These are phyloP conservation scores for Selenicereus undatus DNA, from an alignment of 148 eudicot species.

Conservation along the genomic window DNA sequence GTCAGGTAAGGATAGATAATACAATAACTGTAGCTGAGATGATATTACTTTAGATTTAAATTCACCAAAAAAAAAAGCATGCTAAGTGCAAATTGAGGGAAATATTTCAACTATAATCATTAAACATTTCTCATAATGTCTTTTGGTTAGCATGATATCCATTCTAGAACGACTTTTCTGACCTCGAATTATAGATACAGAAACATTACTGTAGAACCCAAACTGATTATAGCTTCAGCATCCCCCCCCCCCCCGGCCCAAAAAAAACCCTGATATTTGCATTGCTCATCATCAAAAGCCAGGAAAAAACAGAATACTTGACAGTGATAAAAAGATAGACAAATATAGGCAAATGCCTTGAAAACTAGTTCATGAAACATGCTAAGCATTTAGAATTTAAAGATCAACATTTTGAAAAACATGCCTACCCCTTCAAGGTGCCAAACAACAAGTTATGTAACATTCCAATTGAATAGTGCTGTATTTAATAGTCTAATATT, in stretches of 20 bases:
- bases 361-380: background rate
- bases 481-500: slow-evolving; percentile 12
- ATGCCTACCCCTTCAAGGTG: slow-evolving; percentile 1
- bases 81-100: background rate
- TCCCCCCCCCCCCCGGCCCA: no score
- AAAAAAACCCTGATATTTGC: background rate
- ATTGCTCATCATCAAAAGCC: background rate
- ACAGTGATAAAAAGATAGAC: no score
- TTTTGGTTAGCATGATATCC: background rate
- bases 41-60: background rate
- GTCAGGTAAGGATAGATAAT: background rate
- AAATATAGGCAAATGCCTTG: background rate
- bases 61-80: background rate
- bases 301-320: background rate
- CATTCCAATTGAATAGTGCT: background rate
- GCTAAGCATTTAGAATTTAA: background rate
- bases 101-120: background rate
- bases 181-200: background rate
- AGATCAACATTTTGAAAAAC: background rate
- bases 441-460: slow-evolving; percentile 12
- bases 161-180: background rate
- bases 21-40: background rate
- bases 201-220: background rate
- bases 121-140: background rate
- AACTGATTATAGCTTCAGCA: background rate